Evolutionary conservation across 371 early-diverging fungal genomes (phyloP).

Genomic region (Rhizopus stolonifer): DNA sequence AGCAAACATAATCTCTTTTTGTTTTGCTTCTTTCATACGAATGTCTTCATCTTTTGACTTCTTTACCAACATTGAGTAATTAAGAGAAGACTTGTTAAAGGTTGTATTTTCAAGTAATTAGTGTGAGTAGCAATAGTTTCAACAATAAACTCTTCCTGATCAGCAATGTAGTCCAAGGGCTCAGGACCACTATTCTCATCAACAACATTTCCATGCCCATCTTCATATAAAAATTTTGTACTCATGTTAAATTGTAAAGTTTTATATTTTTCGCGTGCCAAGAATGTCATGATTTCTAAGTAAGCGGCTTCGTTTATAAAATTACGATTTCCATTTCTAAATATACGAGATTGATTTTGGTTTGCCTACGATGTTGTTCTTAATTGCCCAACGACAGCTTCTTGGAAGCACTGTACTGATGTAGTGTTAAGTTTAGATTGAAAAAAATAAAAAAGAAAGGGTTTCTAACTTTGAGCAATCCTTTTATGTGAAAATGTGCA

Average conservation of each 20-base stretch:
- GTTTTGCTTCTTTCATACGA: too few relatives aligned
- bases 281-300: too few relatives aligned
- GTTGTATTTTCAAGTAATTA: too few relatives aligned
- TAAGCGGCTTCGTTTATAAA: not conserved
- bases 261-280: slow-evolving; percentile 8
- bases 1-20: too few relatives aligned
- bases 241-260: slow-evolving; percentile 9
- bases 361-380: not conserved
- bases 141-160: slow-evolving; percentile 13
- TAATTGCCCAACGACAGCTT: slow-evolving; percentile 8
- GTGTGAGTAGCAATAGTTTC: slow-evolving; percentile 11
- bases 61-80: too few relatives aligned
- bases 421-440: too few relatives aligned
- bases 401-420: slow-evolving; percentile 11
- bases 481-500: too few relatives aligned
- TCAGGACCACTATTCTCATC: slow-evolving; percentile 21
- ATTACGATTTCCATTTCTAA: slow-evolving; percentile 6
- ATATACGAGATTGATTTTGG: slow-evolving; percentile 4
- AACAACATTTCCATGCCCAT: slow-evolving; percentile 17
- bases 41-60: too few relatives aligned
- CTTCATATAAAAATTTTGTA: slow-evolving; percentile 18
- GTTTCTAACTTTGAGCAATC: too few relatives aligned
- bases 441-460: too few relatives aligned
- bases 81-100: too few relatives aligned
- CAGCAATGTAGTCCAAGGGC: slow-evolving; percentile 16